Base-by-base conservation (phyloP, 345 rosid genomes). In the Carallia brachiata region DNA sequence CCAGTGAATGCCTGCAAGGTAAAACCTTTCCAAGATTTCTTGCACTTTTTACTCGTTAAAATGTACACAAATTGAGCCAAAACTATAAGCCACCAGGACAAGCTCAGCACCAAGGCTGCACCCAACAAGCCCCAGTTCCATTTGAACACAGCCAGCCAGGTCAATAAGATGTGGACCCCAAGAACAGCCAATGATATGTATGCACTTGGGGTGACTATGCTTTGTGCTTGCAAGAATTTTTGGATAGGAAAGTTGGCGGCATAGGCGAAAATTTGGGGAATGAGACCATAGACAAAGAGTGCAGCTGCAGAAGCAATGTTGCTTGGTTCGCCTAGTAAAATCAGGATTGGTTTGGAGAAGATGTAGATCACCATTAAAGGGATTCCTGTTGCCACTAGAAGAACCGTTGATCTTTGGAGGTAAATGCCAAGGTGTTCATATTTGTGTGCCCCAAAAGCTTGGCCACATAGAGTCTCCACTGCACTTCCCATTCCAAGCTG, bases 401-500 rank as follows among this genome's bases (percentile, higher is more conserved):
- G 87, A 36, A 89, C 44, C 5, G 89, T 81, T 28, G 95, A 86
- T 72, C 91, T 79, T 50, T 91, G 97, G 30, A 91, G 81, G 73
- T 91, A 91, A 30, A 87, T 53, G 1, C 97, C 97, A 5, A 91
- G 81, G 90, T 86, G 82, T 3, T 81, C 88, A 60, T 78, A 82
- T 56, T 83, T 86, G 16, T 79, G 84, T 19, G 93, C 95, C 17
- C 97, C 95, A 23, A 81, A 89, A 0, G 93, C 92, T 86, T 91
- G 97, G 16, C 97, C 95, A 57, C 97, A 89, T 53, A 89, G 61
- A 2, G 97, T 91, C 63, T 89, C 95, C 27, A 87, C 92, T 0
- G 97, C 95, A 69, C 97, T 91, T 77, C 97, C 97, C 95, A 74
- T 74, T 0, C 78, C 78, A 23, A 74, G 68, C 78, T 74, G 78